Evolutionary conservation across 2,329 filamentous ascomycete genomes (phyloP), one percentile per base, ranked within the genome.

Genomic region (Botrytis sinoallii): DNA sequence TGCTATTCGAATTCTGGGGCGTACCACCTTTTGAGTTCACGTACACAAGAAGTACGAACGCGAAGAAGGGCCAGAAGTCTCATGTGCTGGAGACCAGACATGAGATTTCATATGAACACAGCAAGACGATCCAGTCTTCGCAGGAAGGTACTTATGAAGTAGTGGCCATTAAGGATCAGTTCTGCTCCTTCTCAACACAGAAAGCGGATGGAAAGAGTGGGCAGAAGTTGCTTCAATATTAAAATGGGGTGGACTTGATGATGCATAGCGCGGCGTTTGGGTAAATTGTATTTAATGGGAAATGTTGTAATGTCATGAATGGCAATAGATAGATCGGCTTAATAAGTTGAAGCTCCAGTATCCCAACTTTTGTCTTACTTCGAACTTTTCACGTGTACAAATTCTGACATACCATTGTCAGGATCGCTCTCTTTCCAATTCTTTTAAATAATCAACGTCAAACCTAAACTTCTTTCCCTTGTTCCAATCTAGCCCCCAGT

Each of bases 101-200:
- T 77, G 95, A 98, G 78, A 87, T 92, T 29, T 95, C 92, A 67
- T 89, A 95, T 76, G 93, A 97, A 79, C 88, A 93, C 82, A 91
- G 85, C 79, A 95, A 97, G 87, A 89, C 90, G 40, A 89, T 98
- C 78, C 91, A 91, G 79, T 94, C 95, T 40, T 94, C 92, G 78
- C 93, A 97, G 81, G 96, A 98, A 86, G 96, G 96, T 68, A 97
- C 94, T 77, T 99, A 99, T 81, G 96, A 99, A 84, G 95, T 99
- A 29, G 93, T 98, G 44, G 92, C 93, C 18, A 97, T 99, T 83
- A 97, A 97, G 86, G 96, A 99, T 83, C 90, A 90, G 80, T 97
- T 89, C 84, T 99, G 96, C 82, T 91, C 93, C 40, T 97, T 97
- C 83, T 93, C 93, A 64, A 95, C 91, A 75, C 88, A 91, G 80